Evolutionary conservation across 2,329 filamentous ascomycete species (phyloP), one percentile per base, ranked within the genome.

Genomic region (Phoma sp.): DNA sequence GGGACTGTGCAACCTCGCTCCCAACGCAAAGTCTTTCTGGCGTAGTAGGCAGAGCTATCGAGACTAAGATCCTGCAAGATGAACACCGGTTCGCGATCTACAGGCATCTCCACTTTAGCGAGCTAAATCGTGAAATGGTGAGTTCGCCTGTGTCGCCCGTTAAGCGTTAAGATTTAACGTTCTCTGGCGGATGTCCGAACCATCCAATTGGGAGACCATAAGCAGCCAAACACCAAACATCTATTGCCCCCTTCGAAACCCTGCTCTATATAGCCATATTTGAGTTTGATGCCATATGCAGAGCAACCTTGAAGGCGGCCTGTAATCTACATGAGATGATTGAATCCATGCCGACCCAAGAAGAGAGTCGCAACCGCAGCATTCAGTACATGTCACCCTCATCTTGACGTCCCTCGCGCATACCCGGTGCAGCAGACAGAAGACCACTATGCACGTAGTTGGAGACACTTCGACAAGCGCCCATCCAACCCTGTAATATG

Each of bases 31-130:
- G 18, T 18, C 27, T 7, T 29, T 9, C 27, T 29, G 27, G 27
- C 27, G 9, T 29, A 29, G 27, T 29, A 29, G 27, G 9, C 6
- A 29, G 27, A 18, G 18, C 18, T 29, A 43, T 40, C 39, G 33
- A 35, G 45, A 14, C 27, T 30, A 3, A 22, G 36, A 54, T 54
- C 51, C 51, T 54, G 40, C 35, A n/a, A 48, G 44, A 54, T 54
- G 51, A 54, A 48, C 51, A 13, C 30, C 36, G 18, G 45, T 54
- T 48, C 45, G 10, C 35, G 35, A 54, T 48, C 40, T 24, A 38
- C 35, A 27, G 10, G 4, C 3, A 14, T 36, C 35, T 35, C 51
- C 51, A 40, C 51, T 22, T 42, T 14, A 23, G 27, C 51, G 13
- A 44, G 44, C 27, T 35, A 36, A 11, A 44, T 48, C 23, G 45